Percentiles rank a stretch among this genome's conserved stretches.
Conservation (phyloP, 331 rosid genomes). For the Cucumis variabilis region DNA sequence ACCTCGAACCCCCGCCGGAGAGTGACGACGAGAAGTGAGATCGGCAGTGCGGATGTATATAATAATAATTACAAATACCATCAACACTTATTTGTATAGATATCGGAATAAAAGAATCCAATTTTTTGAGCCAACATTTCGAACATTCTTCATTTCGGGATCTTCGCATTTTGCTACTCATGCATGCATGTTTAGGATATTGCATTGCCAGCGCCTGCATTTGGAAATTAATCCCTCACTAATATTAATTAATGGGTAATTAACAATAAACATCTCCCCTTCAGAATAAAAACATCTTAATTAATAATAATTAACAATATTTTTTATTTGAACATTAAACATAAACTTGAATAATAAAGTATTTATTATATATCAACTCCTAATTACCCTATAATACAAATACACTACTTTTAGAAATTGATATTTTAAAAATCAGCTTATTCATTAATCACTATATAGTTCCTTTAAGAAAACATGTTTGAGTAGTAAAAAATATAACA, state of each 20-base stretch:
- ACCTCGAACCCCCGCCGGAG: not conserved
- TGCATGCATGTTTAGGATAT: constrained; percentile 1
- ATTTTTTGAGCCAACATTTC: not conserved
- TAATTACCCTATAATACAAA: no score
- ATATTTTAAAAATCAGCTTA: no score
- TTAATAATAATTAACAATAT: no score
- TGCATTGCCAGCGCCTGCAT: constrained; percentile 12
- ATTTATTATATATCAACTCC: no score
- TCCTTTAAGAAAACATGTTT: not conserved
- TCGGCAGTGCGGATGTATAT: not conserved
- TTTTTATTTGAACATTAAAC: no score
- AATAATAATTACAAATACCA: constrained; percentile 4
- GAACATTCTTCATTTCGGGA: not conserved
- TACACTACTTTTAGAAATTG: no score
- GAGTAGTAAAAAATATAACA: not conserved
- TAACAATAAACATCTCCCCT: not conserved
- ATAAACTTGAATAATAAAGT: no score
- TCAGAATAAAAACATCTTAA: no score
- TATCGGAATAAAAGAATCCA: not conserved
- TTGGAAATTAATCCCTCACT: not conserved
- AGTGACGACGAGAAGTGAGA: constrained; percentile 25
- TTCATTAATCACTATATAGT: not conserved
- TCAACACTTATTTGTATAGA: constrained; percentile 8
- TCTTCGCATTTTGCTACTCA: not conserved
- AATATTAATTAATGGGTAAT: not conserved